Base-by-base conservation (phyloP, 495 filamentous ascomycete species). In the Aspergillus homomorphus region DNA sequence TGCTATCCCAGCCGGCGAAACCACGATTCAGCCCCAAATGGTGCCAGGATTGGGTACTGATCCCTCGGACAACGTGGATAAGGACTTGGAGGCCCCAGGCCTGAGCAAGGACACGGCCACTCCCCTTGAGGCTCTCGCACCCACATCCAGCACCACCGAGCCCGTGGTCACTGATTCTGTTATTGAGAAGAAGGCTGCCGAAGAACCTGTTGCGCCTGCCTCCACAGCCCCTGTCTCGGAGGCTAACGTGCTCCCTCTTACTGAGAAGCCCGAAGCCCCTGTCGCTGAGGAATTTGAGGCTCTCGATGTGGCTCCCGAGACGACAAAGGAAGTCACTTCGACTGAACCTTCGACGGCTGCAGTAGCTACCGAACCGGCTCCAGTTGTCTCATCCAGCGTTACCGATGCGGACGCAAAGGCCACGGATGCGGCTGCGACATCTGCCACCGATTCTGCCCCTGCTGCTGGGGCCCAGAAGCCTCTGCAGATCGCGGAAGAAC, bases 41-140 rank as follows among this genome's bases (percentile, higher is more conserved):
- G 62, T 65, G 9, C 57, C 66, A 1, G 66, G 62, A 33, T 56
- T 64, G 15, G 60, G 62, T 44, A 58, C 60, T 21, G 60, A 61
- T 45, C 60, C 62, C 18, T 48, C 54, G 16, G 66, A 62, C 20
- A 61, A 62, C 22, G 53, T 28, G 18, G 43, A 51, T 3, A 56
- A 57, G 22, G 60, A 53, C 8, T 30, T 65, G 41, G 56, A 65
- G 46, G 60, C 59, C 15, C 66, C 66, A 9, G 66, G 58, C 10
- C 62, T 65, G 19, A 51, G 56, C 41, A 55, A 57, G 19, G 53
- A 56, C 48, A 42, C 53, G 46, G 30, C 55, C 18, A 42, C 21
- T 16, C 20, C 52, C 30, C 14, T 20, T 42, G 44, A 5, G 19
- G 19, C 43, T n/a, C 24, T 18, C 5, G 9, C 50, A 16, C 20